These are phyloP conservation scores for Byssochlamys sp. DNA, from an alignment of 2,329 filamentous ascomycete genomes.

Conservation along the genomic window DNA sequence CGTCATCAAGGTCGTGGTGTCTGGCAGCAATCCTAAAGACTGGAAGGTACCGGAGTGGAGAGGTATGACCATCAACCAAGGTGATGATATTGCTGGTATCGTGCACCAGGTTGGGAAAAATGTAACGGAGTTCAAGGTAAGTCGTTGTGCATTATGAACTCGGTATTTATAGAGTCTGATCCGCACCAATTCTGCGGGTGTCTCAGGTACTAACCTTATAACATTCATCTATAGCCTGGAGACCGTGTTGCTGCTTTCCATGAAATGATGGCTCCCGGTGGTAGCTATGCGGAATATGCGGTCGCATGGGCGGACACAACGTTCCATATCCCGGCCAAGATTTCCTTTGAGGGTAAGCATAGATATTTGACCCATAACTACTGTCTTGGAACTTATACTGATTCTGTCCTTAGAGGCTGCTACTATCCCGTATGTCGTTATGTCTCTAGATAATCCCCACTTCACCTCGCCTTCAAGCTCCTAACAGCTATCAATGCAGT, in stretches of 20 bases:
- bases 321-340: slow-evolving; percentile 43
- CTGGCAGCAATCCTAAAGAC: slow-evolving; percentile 38
- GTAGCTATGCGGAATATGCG: slow-evolving; percentile 50
- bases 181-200: neutral
- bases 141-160: neutral
- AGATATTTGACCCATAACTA: neutral
- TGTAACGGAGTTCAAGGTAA: slow-evolving; percentile 43
- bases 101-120: slow-evolving; percentile 43
- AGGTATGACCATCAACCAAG: slow-evolving; percentile 30
- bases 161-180: neutral
- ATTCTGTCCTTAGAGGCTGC: slow-evolving; percentile 38
- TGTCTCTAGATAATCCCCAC: neutral
- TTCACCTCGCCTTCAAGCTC: neutral
- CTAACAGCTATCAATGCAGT: neutral
- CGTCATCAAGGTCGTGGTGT: slow-evolving; percentile 28
- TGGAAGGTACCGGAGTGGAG: slow-evolving; percentile 25
- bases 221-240: slow-evolving; percentile 42
- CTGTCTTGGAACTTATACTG: neutral
- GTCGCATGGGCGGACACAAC: slow-evolving; percentile 45
- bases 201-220: slow-evolving; percentile 21
- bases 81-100: slow-evolving; percentile 45
- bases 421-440: slow-evolving; percentile 37
- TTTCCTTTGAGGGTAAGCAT: slow-evolving; percentile 42
- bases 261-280: slow-evolving; percentile 41
- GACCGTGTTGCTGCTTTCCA: slow-evolving; percentile 45